A percentile compares a stretch with the other conserved stretches of the same genome.
These are phyloP conservation scores for Phytophthora tentaculata DNA, from an alignment of 352 stramenopile genomes.

Conservation along the genomic window DNA sequence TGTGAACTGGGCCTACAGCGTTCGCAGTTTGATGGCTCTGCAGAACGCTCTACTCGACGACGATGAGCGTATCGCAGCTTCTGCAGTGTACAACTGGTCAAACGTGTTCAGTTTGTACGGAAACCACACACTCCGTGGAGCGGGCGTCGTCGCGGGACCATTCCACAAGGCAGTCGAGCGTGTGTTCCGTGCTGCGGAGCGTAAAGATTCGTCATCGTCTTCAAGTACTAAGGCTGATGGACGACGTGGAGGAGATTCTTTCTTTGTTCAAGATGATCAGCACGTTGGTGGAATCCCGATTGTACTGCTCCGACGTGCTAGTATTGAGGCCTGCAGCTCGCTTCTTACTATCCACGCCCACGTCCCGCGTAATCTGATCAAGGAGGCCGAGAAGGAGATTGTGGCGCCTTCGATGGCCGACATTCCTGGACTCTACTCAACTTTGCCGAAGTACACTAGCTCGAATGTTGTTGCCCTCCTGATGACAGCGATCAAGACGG, in stretches of 20 bases:
- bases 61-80: slow-evolving; percentile 80
- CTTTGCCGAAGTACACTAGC: slow-evolving; percentile 82
- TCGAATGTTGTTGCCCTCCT: slow-evolving; percentile 86
- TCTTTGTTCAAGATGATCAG: slow-evolving; percentile 67
- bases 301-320: slow-evolving; percentile 73
- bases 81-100: slow-evolving; percentile 87
- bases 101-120: slow-evolving; percentile 83
- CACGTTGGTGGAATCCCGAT: slow-evolving; percentile 77
- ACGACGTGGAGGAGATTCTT: slow-evolving; percentile 49
- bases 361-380: slow-evolving; percentile 75
- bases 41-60: slow-evolving; percentile 82
- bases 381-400: slow-evolving; percentile 79
- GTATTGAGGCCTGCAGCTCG: slow-evolving; percentile 83
- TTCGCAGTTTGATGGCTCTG: slow-evolving; percentile 84
- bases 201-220: slow-evolving; percentile 38
- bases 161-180: slow-evolving; percentile 86
- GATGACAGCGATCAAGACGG: slow-evolving; percentile 83
- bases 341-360: slow-evolving; percentile 85
- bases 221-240: slow-evolving; percentile 46
- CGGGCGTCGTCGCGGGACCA: slow-evolving; percentile 73
- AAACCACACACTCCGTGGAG: slow-evolving; percentile 81
- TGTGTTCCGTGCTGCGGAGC: slow-evolving; percentile 60
- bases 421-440: slow-evolving; percentile 79
- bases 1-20: slow-evolving; percentile 83
- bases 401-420: slow-evolving; percentile 68